These are phyloP conservation scores for Phytophthora agathidicida DNA, from an alignment of 352 stramenopile species.

Conservation along the genomic window DNA sequence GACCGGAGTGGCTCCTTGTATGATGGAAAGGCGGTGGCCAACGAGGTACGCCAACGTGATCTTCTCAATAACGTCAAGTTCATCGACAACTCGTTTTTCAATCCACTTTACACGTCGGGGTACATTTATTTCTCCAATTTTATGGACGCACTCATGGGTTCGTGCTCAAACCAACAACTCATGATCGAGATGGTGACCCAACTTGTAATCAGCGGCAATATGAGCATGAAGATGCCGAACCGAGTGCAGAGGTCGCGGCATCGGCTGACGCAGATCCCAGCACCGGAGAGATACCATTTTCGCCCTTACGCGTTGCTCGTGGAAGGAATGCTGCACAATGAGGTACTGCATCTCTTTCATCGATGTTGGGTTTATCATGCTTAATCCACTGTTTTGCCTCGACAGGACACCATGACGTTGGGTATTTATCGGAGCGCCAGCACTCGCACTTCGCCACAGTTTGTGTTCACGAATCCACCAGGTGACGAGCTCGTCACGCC, in stretches of 20 bases:
- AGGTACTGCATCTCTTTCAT: constrained; percentile 35
- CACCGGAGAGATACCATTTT: constrained; percentile 62
- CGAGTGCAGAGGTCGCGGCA: constrained; percentile 46
- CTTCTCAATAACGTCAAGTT: constrained; percentile 62
- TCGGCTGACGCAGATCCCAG: constrained; percentile 60
- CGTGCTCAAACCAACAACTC: constrained; percentile 58
- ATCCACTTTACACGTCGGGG: constrained; percentile 58
- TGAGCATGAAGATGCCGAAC: constrained; percentile 54
- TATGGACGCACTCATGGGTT: constrained; percentile 70
- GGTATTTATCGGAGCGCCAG: constrained; percentile 56
- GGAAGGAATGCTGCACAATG: constrained; percentile 57
- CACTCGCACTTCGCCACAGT: constrained; percentile 47
- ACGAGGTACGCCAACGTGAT: constrained; percentile 44
- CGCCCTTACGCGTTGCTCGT: constrained; percentile 63
- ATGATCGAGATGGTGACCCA: constrained; percentile 76
- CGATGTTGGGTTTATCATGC: background rate
- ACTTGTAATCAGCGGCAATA: constrained; percentile 64
- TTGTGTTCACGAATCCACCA: constrained; percentile 71
- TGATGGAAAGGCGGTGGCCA: constrained; percentile 40
- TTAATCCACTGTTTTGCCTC: constrained; percentile 11
- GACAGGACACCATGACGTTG: constrained; percentile 58
- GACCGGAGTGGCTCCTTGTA: constrained; percentile 56
- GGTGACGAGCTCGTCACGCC: constrained; percentile 61
- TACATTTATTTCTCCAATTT: constrained; percentile 81
- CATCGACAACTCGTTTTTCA: constrained; percentile 64